Base-by-base conservation (phyloP, 106 monocot species). In the Agapanthus africanus region DNA sequence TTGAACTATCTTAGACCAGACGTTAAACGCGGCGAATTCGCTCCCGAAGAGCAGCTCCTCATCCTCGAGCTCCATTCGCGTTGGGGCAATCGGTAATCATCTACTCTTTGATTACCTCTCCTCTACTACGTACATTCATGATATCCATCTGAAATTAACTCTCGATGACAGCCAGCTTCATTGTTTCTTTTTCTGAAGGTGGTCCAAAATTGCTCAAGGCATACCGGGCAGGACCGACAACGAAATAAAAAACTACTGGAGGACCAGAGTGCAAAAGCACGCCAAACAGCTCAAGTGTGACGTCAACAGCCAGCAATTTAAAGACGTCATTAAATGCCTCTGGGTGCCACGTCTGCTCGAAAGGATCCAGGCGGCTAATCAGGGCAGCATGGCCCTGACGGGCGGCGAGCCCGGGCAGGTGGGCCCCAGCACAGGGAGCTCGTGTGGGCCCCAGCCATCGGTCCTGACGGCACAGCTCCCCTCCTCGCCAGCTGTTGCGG, bases 231-330 rank as follows among this genome's bases (percentile, higher is more conserved):
- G 90, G 62, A 90, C 90, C 1, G 90, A 90, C 39, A 90, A 90
- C 71, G 90, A 90, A 71, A 87, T 91, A 61, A 91, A 91, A 74
- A 91, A 91, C 41, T 94, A 94, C 62, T 94, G 94, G 94, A 68
- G 94, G 56, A 94, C 94, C 6, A 54, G 90, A 57, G 94, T 94
- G 83, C 88, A 88, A 40, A 89, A 89, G 46, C 88, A 89, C 66
- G 88, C 88, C 14, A 89, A 88, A 61, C 88, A 88, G 52, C 84
- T 88, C 37, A 63, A 74, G 32, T 88, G 87, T 50, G 87, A 87
- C 75, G 87, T 87, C 25, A 78, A 81, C 75, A 87, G 83, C 75
- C 73, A 87, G 69, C 80, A 78, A 66, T 91, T 91, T 74, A 85
- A 87, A 46, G 84, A 91, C 78, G 52, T 82, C 44, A 80, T 91